Conservation (phyloP, 306 rosid genomes). For the Oxytropis ochrocephala region DNA sequence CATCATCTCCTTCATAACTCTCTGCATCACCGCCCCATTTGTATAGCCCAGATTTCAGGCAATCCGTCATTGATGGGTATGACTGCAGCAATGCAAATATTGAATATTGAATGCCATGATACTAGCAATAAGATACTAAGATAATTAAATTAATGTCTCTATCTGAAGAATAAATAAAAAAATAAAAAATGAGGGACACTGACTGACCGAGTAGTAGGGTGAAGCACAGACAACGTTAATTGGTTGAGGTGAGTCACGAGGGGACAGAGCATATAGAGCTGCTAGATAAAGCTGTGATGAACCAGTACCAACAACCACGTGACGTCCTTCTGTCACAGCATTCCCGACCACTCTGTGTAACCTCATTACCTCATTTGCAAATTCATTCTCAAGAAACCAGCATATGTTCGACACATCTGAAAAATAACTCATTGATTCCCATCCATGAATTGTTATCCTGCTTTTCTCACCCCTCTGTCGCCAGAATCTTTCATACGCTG, state of each 20-base stretch:
- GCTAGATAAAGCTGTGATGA: constrained; percentile 84
- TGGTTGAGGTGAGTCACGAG: constrained; percentile 41
- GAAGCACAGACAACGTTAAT: constrained; percentile 62
- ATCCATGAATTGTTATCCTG: constrained; percentile 57
- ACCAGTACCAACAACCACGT: constrained; percentile 85
- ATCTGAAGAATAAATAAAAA: not conserved
- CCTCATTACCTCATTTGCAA: constrained; percentile 57
- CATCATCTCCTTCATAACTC: constrained; percentile 42
- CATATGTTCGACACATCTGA: constrained; percentile 58
- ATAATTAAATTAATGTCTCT: too few relatives aligned
- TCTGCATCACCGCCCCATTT: constrained; percentile 81
- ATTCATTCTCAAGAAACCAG: constrained; percentile 81
- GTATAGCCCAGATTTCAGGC: constrained; percentile 70
- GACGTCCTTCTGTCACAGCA: constrained; percentile 63
- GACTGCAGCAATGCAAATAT: constrained; percentile 60
- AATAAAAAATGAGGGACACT: not conserved
- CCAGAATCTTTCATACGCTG: constrained; percentile 67
- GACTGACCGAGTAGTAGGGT: constrained; percentile 77
- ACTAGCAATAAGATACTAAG: too few relatives aligned
- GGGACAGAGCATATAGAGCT: constrained; percentile 77
- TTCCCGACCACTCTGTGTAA: constrained; percentile 69
- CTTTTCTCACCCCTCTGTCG: constrained; percentile 52
- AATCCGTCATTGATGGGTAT: constrained; percentile 72
- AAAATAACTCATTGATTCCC: constrained; percentile 82
- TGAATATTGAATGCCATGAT: too few relatives aligned